These are phyloP conservation scores for Chloris gayana DNA, from an alignment of 176 grass and related monocot species.

Conservation along the genomic window DNA sequence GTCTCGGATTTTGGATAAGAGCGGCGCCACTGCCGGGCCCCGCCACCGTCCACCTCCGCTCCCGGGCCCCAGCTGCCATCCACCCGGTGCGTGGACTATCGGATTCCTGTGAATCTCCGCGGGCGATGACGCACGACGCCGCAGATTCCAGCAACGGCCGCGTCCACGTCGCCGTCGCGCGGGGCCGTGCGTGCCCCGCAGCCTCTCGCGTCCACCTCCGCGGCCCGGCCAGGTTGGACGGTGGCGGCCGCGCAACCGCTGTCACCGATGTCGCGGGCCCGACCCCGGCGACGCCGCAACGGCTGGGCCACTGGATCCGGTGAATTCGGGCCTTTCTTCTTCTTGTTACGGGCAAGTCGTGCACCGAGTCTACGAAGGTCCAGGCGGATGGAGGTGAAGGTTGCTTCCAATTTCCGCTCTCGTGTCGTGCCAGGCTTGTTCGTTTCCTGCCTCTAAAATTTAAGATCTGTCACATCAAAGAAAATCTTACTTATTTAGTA, in stretches of 20 bases:
- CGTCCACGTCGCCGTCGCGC: neutral
- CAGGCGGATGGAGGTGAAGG: too few species aligned
- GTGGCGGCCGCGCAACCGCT: neutral
- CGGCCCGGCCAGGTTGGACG: neutral
- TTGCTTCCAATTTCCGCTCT: too few species aligned
- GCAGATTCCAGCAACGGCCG: conserved; percentile 36
- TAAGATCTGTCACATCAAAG: too few species aligned
- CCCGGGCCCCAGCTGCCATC: conserved; percentile 8
- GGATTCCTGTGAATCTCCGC: conserved; percentile 51
- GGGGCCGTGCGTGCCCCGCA: neutral
- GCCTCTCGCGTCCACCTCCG: neutral
- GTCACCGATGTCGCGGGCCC: conserved; percentile 19
- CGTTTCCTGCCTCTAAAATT: too few species aligned
- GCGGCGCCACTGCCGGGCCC: neutral
- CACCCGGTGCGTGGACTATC: neutral
- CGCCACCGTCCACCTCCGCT: neutral
- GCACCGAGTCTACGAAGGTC: neutral
- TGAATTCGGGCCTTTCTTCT: neutral
- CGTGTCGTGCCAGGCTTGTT: too few species aligned
- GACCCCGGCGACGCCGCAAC: conserved; percentile 1
- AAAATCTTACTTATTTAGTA: too few species aligned
- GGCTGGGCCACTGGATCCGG: neutral
- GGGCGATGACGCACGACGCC: conserved; percentile 13
- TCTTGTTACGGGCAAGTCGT: too few species aligned
- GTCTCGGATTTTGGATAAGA: conserved; percentile 23